Evolutionary conservation across 306 rosid species (phyloP), one percentile per base, ranked within the genome.

Genomic region (Quercus glauca): DNA sequence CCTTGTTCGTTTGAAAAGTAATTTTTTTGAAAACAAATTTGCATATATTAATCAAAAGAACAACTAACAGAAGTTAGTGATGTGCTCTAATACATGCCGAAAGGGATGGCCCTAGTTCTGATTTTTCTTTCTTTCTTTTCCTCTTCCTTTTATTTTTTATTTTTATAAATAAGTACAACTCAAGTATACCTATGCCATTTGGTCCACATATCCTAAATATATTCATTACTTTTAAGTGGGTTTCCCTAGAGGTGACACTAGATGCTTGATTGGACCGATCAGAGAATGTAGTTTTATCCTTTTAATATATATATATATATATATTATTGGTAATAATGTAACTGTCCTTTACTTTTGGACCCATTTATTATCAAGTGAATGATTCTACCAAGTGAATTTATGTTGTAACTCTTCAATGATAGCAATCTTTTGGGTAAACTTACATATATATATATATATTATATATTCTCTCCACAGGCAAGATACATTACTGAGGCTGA

Each of bases 401-500:
- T 17, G 3, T 15, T 49, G 14, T 49, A 45, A 45, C 52, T 45
- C 52, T 45, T 10, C 13, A 45, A 45, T 45, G 52, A 45, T 10
- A 3, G 53, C 53, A 9, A 28, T 23, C 33, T 0, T 61, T 61
- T 26, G 26, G 19, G 21, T 33, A 56, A 37, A 20, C 65, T 74
- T 81, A 75, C 58, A 35, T 78, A 35, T 49, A 64, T 64, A 78
- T 52, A 43, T 45, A 63, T 64, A 78, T 51, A 28, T 28, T 80
- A 43, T 45, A 57, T 64, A 78, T 52, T 68, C 71, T 73, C 70
- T 49, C 19, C 78, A 75, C 87, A 94, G 97, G 97, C 97, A 4
- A 94, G 86, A 76, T 81, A 83, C 82, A 92, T 94, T 64, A 74
- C 90, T 6, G 97, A 94, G 83, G 95, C 97, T 29, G 97, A 94